Evolutionary conservation across 345 rosid genomes (phyloP), one percentile per base, ranked within the genome.

Genomic region (Balakata baccata): DNA sequence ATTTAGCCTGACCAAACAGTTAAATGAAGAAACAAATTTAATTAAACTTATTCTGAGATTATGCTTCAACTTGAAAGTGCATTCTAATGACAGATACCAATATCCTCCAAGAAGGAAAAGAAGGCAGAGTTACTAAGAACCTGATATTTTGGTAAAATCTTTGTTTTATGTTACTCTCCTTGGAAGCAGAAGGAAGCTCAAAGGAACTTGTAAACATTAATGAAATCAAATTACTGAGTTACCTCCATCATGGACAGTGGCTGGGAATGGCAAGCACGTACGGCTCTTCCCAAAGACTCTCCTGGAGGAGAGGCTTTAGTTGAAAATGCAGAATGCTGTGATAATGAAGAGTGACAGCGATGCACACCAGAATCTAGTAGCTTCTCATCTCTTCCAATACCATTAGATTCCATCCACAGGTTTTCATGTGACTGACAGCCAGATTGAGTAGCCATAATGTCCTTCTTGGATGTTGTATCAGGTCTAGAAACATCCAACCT

Each of bases 261-360:
- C 80, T 92, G 97, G 34, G 99, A 92, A 78, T 89, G 98, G 78
- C 92, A 89, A 50, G 93, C 87, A 3, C 89, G 87, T 49, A 85
- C 83, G 52, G 91, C 82, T 81, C 86, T 88, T 52, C 71, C 86
- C 73, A 81, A 78, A 78, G 88, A 80, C 52, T 88, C 92, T 60
- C 71, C 87, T 16, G 80, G 84, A 72, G 94, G 87, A 76, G 86
- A 86, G 70, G 81, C 54, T 74, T 81, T 86, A 45, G 73, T 74
- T 14, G 84, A 77, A 75, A 88, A 86, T 76, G 85, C 80, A 25
- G 94, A 86, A 68, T 72, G 83, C 43, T 92, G 97, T 6, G 97
- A 95, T 61, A 95, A 84, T 3, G 96, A 49, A 54, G 99, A 95
- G 75, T 91, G 90, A 72, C 96, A 91, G n/a, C 88, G 94, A n/a